phyloP scores from a whole-genome alignment of 148 eudicot species.

The Nepenthes mirabilis region DNA sequence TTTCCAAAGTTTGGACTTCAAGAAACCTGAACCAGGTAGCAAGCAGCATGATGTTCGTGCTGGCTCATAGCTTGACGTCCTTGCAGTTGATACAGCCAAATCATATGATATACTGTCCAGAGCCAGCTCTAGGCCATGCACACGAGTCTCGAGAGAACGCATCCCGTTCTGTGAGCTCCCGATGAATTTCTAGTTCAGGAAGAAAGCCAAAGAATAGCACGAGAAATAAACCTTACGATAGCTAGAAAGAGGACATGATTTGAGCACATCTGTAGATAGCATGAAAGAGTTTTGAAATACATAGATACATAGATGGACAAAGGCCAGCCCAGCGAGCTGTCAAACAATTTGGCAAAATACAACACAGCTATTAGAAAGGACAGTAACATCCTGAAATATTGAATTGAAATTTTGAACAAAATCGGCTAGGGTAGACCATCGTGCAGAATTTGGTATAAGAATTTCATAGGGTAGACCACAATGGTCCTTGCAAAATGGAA shows the following conservation, averaged over 20 bases:
- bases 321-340: too few relatives aligned
- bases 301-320: too few relatives aligned
- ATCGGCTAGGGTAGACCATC: too few relatives aligned
- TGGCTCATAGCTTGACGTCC: constrained; percentile 43
- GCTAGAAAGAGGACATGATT: neutral
- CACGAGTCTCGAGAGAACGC: constrained; percentile 75
- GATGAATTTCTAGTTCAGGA: constrained; percentile 48
- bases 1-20: constrained; percentile 76
- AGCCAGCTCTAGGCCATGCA: constrained; percentile 74
- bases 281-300: neutral
- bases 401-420: too few relatives aligned
- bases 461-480: too few relatives aligned
- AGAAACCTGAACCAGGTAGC: constrained; percentile 67
- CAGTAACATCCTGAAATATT: too few relatives aligned
- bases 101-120: constrained; percentile 82
- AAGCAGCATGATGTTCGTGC: constrained; percentile 52
- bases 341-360: too few relatives aligned
- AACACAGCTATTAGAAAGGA: too few relatives aligned
- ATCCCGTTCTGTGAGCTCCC: constrained; percentile 83
- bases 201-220: constrained; percentile 1
- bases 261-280: neutral
- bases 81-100: constrained; percentile 57
- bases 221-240: constrained; percentile 3
- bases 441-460: neutral
- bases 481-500: too few relatives aligned